A percentile compares a stretch with the other conserved stretches of the same genome.
Evolutionary conservation across 345 rosid species (phyloP).

Genomic region (sweet orange (Citrus sinensis)): DVS_A1.0 CM039168.1:23535501-23536000

Average conservation of each 20-base stretch:
- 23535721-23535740: slow-evolving; percentile 33
- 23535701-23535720: slow-evolving; percentile 44
- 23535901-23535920: slow-evolving; percentile 19
- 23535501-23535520: too few relatives aligned
- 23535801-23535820: slow-evolving; percentile 24
- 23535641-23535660: slow-evolving; percentile 14
- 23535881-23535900: slow-evolving; percentile 12
- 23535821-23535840: slow-evolving; percentile 13
- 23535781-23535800: slow-evolving; percentile 8
- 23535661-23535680: slow-evolving; percentile 22
- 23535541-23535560: too few relatives aligned
- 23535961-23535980: background rate
- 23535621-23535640: background rate
- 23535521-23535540: too few relatives aligned
- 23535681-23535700: slow-evolving; percentile 36
- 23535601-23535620: too few relatives aligned
- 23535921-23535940: slow-evolving; percentile 24
- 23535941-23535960: slow-evolving; percentile 12
- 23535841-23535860: slow-evolving; percentile 15
- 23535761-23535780: slow-evolving; percentile 17
- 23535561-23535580: too few relatives aligned
- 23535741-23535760: slow-evolving; percentile 26
- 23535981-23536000: slow-evolving; percentile 18
- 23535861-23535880: slow-evolving; percentile 19
- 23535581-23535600: too few relatives aligned